Evolutionary conservation across 192 early-diverging fungal genomes (phyloP).

Genomic region (Spizellomyces punctatus): DNA sequence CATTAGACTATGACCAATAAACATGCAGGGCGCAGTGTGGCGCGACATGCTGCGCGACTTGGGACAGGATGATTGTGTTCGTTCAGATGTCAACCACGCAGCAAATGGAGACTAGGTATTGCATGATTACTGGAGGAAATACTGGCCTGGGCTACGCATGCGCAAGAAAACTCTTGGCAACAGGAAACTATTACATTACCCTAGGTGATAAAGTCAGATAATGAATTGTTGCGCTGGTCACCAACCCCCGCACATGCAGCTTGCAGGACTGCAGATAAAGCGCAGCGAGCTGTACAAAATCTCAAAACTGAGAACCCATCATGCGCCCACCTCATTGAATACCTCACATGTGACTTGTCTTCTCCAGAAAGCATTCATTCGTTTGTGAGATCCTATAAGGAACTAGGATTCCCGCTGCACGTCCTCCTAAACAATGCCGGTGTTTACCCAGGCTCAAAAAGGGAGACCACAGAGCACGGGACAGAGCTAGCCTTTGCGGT

Average conservation of each 20-base stretch:
- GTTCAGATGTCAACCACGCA: too few relatives aligned
- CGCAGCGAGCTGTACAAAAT: not conserved
- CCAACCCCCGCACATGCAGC: not conserved
- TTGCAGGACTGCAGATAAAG: not conserved
- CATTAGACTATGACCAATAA: too few relatives aligned
- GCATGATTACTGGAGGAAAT: not conserved
- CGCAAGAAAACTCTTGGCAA: not conserved
- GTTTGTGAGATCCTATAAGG: not conserved
- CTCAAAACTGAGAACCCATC: not conserved
- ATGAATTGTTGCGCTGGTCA: not conserved
- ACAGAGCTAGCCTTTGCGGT: conserved; percentile 18
- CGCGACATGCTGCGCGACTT: too few relatives aligned
- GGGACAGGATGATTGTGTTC: too few relatives aligned
- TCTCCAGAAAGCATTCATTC: not conserved
- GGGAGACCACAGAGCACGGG: conserved; percentile 8
- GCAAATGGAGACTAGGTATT: not conserved
- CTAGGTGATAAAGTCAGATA: not conserved
- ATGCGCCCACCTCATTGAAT: not conserved
- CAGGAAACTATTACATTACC: not conserved
- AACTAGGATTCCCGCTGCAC: not conserved
- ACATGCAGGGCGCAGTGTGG: too few relatives aligned
- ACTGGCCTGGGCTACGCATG: not conserved
- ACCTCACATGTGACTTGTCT: not conserved
- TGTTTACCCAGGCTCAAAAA: not conserved
- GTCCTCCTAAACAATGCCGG: not conserved